phyloP scores from a whole-genome alignment of 768 basidiomycete genomes.

The Fomitopsis serialis region DNA sequence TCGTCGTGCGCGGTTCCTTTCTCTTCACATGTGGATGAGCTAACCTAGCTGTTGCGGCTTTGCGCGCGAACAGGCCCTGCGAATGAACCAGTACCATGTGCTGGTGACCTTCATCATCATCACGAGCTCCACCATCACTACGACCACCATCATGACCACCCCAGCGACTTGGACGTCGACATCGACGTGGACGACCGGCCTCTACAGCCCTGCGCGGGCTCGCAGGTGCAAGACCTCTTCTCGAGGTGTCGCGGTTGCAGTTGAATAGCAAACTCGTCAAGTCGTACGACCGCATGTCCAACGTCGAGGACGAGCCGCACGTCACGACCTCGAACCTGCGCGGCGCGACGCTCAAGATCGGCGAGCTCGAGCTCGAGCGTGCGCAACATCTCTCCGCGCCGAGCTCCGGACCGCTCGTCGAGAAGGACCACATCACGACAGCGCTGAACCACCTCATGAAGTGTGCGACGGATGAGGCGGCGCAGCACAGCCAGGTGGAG shows the following conservation, averaged over 20 bases:
- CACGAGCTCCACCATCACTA: too few species aligned
- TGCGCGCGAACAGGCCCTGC: too few species aligned
- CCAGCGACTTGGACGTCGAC: too few species aligned
- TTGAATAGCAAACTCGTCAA: constrained; percentile 91
- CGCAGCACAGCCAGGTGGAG: constrained; percentile 86
- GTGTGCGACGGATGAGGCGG: constrained; percentile 91
- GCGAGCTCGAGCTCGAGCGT: constrained; percentile 79
- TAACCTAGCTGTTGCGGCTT: too few species aligned
- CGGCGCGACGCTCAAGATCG: constrained; percentile 57
- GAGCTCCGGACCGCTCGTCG: constrained; percentile 88
- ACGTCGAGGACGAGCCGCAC: constrained; percentile 88
- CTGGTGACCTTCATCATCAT: too few species aligned
- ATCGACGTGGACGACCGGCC: too few species aligned
- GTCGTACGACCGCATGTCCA: constrained; percentile 87
- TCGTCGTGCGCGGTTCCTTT: too few species aligned
- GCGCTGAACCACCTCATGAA: constrained; percentile 95
- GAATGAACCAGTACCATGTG: too few species aligned
- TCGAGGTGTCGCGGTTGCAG: constrained; percentile 81
- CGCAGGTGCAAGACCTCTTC: constrained; percentile 81
- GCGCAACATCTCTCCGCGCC: constrained; percentile 84
- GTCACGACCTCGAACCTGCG: constrained; percentile 55
- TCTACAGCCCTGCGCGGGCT: too few species aligned
- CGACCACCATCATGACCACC: too few species aligned
- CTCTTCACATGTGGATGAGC: too few species aligned
- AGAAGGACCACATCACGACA: constrained; percentile 81